A percentile compares a stretch with the other conserved stretches of the same genome.
These are phyloP conservation scores for Eremothecium coryli DNA, from an alignment of 1,139 yeast species.

Conservation along the genomic window DNA sequence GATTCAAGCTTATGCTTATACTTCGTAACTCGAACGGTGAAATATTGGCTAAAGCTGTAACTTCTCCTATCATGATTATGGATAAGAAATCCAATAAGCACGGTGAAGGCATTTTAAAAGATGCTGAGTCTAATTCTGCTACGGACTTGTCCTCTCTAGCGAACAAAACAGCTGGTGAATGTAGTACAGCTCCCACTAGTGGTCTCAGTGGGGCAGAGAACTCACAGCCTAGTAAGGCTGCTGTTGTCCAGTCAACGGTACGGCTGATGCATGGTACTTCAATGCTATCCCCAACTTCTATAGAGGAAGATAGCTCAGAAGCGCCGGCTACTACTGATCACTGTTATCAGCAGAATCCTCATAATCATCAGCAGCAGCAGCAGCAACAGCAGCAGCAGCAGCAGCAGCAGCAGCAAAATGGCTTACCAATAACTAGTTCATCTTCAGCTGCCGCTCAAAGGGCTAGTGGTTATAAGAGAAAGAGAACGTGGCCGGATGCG, in stretches of 20 bases:
- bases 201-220: constrained; percentile 11
- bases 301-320: constrained; percentile 61
- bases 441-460: constrained; percentile 14
- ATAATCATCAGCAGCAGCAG: not conserved
- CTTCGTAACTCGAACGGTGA: constrained; percentile 50
- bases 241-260: constrained; percentile 4
- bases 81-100: constrained; percentile 62
- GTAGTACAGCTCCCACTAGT: constrained; percentile 7
- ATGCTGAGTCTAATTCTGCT: constrained; percentile 10
- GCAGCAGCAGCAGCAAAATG: constrained; percentile 12
- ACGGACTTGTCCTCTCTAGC: constrained; percentile 15
- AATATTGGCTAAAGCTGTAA: constrained; percentile 62
- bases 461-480: constrained; percentile 31
- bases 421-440: constrained; percentile 13
- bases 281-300: constrained; percentile 49
- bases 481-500: constrained; percentile 30
- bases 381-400: not conserved
- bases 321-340: constrained; percentile 35
- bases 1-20: constrained; percentile 66
- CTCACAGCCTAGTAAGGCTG: not conserved
- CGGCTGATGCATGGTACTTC: constrained; percentile 9
- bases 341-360: not conserved
- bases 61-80: constrained; percentile 78
- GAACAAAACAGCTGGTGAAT: constrained; percentile 13
- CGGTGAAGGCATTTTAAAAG: constrained; percentile 1